Evolutionary conservation across 305 asterid species (phyloP).

Genomic region (Fraxinus floribunda): DNA sequence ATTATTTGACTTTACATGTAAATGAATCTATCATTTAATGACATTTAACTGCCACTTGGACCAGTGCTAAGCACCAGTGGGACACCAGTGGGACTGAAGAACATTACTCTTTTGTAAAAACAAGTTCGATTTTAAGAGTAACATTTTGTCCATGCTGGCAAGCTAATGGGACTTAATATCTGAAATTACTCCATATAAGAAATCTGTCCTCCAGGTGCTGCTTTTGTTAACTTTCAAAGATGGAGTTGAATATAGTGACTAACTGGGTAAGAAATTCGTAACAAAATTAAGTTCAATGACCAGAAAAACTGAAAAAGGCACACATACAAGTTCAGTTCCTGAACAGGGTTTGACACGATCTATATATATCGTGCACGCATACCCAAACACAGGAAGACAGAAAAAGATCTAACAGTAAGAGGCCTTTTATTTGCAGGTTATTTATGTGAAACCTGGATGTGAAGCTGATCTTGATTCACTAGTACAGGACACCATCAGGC

Average conservation of each 20-base stretch:
- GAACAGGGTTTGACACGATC: neutral
- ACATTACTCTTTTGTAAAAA: neutral
- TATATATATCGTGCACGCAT: neutral
- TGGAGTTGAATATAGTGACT: neutral
- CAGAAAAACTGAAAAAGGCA: neutral
- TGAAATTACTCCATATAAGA: neutral
- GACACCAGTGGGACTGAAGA: too few relatives aligned
- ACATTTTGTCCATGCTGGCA: neutral
- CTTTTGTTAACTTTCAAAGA: neutral
- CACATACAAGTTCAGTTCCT: neutral
- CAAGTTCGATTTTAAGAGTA: neutral
- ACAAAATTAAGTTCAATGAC: neutral
- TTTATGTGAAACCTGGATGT: slow-evolving; percentile 79
- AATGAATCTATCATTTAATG: neutral
- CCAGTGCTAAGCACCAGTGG: neutral
- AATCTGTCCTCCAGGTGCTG: neutral
- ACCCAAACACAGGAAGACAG: neutral
- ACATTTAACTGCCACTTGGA: neutral
- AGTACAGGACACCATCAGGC: slow-evolving; percentile 68
- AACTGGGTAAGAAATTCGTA: neutral
- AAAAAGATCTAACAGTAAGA: neutral
- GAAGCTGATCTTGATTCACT: slow-evolving; percentile 78
- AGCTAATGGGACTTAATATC: neutral
- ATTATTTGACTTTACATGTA: neutral
- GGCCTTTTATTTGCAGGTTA: slow-evolving; percentile 53